Evolutionary conservation across 2,329 filamentous ascomycete genomes (phyloP), one percentile per base, ranked within the genome.

Genomic region (Pestalotiopsis fici): DNA sequence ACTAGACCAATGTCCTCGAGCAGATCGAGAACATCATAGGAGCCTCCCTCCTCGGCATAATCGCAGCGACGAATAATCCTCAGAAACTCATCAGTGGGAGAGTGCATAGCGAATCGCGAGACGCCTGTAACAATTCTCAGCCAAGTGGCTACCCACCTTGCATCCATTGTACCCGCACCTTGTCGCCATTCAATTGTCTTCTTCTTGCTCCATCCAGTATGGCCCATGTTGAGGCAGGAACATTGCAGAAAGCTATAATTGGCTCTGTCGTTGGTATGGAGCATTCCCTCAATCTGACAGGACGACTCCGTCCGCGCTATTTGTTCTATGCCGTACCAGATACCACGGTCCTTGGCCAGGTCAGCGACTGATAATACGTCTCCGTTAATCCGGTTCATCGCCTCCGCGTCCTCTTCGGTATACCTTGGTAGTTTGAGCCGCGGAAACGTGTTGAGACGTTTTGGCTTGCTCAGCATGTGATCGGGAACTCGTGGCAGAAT

Each of bases 41-140:
- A 73, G 0, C 79, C 78, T 0, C 83, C 83, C 68, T 83, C 84
- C 66, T 82, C 79, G 0, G 83, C 83, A 1, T 79, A 9, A 1
- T 72, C 70, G 35, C 73, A 74, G 9, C 68, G 71, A 1, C 9
- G n/a, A 2, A 76, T 4, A 0, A 75, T 64, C 3, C 65, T 21
- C 2, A 72, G 25, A 31, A 74, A 75, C 18, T 68, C 61, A 4
- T 28, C 27, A 0, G 54, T 23, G 2, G 71, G 64, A 4, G 73
- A 59, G 6, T 69, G 28, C 4, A 74, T 28, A 12, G 74, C 74
- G 47, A 75, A 76, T 28, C 54, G 66, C 47, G 72, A 64, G 1
- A 76, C 23, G 6, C 74, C 71, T 0, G 71, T 61, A 43, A 71
- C 69, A n/a, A 76, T 75, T 47, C 64, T 69, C 0, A 69, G 67